Evolutionary conservation across 108 stramenopile species (phyloP).

Genomic region (Aurantiochytrium sp.): DNA sequence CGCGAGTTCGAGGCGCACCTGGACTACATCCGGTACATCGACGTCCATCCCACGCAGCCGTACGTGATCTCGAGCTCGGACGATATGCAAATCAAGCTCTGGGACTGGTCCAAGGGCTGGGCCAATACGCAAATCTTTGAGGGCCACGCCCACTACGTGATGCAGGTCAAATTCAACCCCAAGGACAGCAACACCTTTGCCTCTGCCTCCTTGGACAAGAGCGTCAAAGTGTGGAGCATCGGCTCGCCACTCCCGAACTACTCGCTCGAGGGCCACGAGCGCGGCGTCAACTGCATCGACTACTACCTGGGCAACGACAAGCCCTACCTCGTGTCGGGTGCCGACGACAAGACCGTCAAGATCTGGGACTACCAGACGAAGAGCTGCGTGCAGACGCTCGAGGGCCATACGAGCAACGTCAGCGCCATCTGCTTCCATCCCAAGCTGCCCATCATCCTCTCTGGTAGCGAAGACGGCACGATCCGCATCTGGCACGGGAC

Average conservation of each 20-base stretch:
- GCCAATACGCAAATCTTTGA: constrained; percentile 55
- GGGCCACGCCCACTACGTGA: constrained; percentile 97
- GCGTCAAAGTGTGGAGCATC: constrained; percentile 95
- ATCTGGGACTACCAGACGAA: constrained; percentile 82
- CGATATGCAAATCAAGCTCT: constrained; percentile 91
- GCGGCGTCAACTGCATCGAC: constrained; percentile 95
- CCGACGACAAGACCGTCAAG: constrained; percentile 94
- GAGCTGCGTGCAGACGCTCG: constrained; percentile 79
- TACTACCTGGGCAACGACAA: constrained; percentile 98
- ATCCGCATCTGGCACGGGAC: constrained; percentile 94
- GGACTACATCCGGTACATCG: constrained; percentile 94
- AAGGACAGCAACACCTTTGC: constrained; percentile 99
- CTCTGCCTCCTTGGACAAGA: constrained; percentile 84
- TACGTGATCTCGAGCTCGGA: constrained; percentile 79
- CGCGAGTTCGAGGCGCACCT: constrained; percentile 90
- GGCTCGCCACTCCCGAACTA: constrained; percentile 81
- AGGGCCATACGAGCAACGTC: constrained; percentile 94
- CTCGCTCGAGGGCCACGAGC: constrained; percentile 92
- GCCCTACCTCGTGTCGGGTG: constrained; percentile 93
- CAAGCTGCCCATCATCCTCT: constrained; percentile 88
- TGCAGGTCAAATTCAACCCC: constrained; percentile 98
- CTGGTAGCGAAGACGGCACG: constrained; percentile 95
- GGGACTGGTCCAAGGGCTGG: constrained; percentile 8
- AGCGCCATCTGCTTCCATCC: constrained; percentile 96
- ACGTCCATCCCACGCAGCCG: constrained; percentile 91